These are phyloP conservation scores for Colletotrichum sp. DNA, from an alignment of 2,329 filamentous ascomycete species.

Conservation along the genomic window DNA sequence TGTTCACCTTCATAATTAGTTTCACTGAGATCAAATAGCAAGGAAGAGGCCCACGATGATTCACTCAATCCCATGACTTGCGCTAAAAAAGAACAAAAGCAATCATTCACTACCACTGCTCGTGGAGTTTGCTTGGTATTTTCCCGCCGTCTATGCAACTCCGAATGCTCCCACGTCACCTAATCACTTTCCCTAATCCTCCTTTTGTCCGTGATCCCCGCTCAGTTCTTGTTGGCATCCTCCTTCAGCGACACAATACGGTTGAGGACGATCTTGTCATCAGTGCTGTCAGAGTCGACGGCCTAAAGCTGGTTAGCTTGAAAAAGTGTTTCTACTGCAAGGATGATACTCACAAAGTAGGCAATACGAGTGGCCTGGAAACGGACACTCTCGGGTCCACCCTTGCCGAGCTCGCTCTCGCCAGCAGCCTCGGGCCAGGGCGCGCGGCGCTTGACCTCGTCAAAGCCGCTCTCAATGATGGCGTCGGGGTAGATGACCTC, in stretches of 20 bases:
- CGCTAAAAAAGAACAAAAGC: background rate
- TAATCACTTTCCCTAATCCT: background rate
- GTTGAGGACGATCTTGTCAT: slow-evolving; percentile 86
- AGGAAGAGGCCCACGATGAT: background rate
- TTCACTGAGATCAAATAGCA: background rate
- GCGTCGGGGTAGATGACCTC: slow-evolving; percentile 81
- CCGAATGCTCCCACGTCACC: slow-evolving; percentile 1
- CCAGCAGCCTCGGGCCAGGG: slow-evolving; percentile 85
- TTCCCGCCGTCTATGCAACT: slow-evolving; percentile 15
- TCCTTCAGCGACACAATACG: slow-evolving; percentile 92
- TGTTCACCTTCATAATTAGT: background rate
- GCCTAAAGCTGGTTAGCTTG: slow-evolving; percentile 44
- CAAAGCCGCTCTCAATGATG: slow-evolving; percentile 82
- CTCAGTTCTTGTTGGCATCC: slow-evolving; percentile 69
- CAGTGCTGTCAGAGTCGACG: slow-evolving; percentile 79
- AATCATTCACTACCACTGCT: background rate
- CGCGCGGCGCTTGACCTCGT: slow-evolving; percentile 74
- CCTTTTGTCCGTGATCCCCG: background rate
- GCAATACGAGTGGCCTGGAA: slow-evolving; percentile 93
- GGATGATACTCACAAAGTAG: slow-evolving; percentile 68
- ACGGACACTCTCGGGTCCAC: slow-evolving; percentile 75
- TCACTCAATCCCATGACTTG: background rate
- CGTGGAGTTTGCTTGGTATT: slow-evolving; percentile 13
- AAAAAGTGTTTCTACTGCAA: background rate
- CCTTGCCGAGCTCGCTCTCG: slow-evolving; percentile 66